These are phyloP conservation scores for Chalaropsis thielavioides DNA, from an alignment of 2,329 filamentous ascomycete genomes.

Conservation along the genomic window DNA sequence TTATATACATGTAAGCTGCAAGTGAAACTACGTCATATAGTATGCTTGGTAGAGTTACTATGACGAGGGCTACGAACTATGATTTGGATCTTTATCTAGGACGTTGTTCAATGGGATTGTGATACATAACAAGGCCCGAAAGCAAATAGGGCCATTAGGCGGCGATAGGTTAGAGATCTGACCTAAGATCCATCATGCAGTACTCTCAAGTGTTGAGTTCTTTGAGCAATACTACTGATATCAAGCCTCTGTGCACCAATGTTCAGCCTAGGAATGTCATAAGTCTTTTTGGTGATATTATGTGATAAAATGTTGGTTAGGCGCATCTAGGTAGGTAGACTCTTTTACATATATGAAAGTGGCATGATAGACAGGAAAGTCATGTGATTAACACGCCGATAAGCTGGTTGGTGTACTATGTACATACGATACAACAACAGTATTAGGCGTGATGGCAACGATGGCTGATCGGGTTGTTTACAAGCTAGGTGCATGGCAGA, in stretches of 20 bases:
- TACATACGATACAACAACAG: neutral
- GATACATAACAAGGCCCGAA: neutral
- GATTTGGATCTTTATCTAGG: constrained; percentile 2
- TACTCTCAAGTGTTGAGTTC: neutral
- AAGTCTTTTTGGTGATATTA: too few relatives aligned
- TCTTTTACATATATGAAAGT: neutral
- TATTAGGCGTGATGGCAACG: neutral
- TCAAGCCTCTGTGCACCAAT: neutral
- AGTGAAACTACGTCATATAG: too few relatives aligned
- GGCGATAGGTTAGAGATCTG: neutral
- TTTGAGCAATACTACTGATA: neutral
- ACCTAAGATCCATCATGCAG: neutral
- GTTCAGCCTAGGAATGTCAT: too few relatives aligned
- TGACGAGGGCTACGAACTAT: too few relatives aligned
- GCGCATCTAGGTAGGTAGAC: neutral
- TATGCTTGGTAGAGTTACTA: too few relatives aligned
- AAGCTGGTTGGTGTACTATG: neutral
- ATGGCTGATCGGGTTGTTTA: neutral
- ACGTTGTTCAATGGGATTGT: neutral
- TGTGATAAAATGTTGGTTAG: neutral
- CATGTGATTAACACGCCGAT: neutral
- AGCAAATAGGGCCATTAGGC: neutral
- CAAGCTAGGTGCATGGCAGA: neutral
- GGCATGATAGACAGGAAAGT: neutral
- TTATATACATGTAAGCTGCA: too few relatives aligned